Evolutionary conservation across 208 protist genomes (phyloP), one percentile per base, ranked within the genome.

Genomic region (Trichomonas gallinae): DNA sequence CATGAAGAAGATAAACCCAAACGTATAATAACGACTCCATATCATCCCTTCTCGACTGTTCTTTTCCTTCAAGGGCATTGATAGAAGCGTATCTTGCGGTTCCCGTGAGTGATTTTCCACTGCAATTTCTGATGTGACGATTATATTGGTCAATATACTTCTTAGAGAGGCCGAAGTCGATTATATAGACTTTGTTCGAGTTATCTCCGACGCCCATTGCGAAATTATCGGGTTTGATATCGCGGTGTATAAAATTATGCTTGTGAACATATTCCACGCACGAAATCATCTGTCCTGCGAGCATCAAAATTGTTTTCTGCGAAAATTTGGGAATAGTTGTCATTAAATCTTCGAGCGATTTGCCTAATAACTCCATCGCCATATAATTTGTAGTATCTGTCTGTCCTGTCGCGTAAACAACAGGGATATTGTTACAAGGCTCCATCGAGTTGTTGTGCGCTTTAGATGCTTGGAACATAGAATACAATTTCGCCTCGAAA

Each of bases 51-150:
- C 97, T 51, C 0, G 97, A 98, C 97, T 99, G 98, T 97, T 99
- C 99, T 58, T 99, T 99, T 89, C 99, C 99, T 44, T 99, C 97
- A 97, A 99, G 99, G 23, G 99, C 99, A 98, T 99, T 99, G 96
- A 99, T 99, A 72, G 98, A 98, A 83, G 99, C 99, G 97, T 99
- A 99, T 81, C 99, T 98, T 13, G 99, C 99, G 40, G 99, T 99
- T 85, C 99, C 99, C 2, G 96, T 97, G 8, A 97, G 23, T 58
- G 96, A 96, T n/a, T 97, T 58, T 48, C 97, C 96, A 4, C 23
- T 38, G 98, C 99, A 99, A 9, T 99, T 98, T 91, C 99, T 99
- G 98, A 99, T 99, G 97, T 98, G 97, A 97, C 99, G 98, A 44
- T 99, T 99, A 96, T 98, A 98, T 40, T 98, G 98, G 97, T 99